phyloP scores from a whole-genome alignment of 2,329 filamentous ascomycete species.

The Phialemoniopsis sp. region DNA sequence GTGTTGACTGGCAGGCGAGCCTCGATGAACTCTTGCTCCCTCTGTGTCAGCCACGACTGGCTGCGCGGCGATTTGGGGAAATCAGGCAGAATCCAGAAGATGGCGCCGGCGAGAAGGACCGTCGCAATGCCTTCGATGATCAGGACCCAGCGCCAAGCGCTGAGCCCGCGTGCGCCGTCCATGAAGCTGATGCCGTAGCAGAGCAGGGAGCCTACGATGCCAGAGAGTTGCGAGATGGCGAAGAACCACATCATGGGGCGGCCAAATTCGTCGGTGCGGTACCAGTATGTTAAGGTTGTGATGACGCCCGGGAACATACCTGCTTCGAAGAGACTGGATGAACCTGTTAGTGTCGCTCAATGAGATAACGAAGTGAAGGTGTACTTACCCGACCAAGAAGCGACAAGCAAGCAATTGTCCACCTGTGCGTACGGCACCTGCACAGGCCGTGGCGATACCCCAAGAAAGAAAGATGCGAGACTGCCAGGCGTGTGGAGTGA shows the following conservation, averaged over 20 bases:
- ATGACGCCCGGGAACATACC: constrained; percentile 35
- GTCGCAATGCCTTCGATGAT: constrained; percentile 37
- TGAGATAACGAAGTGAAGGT: too few relatives aligned
- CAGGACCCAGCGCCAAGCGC: constrained; percentile 30
- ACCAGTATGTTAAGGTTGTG: constrained; percentile 38
- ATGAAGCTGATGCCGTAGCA: constrained; percentile 22
- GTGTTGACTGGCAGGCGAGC: constrained; percentile 8
- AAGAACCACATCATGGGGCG: constrained; percentile 37
- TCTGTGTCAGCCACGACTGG: constrained; percentile 1
- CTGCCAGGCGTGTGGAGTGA: constrained; percentile 5
- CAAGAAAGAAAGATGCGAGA: constrained; percentile 4
- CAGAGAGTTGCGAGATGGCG: constrained; percentile 25
- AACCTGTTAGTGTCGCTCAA: too few relatives aligned
- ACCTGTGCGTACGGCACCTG: constrained; percentile 1
- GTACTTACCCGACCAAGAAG: constrained; percentile 3
- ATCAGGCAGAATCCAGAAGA: constrained; percentile 35
- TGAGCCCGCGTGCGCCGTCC: constrained; percentile 16
- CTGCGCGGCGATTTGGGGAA: constrained; percentile 23
- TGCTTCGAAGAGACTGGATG: constrained; percentile 35
- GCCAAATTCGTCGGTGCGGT: constrained; percentile 36
- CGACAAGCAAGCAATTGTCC: constrained; percentile 2
- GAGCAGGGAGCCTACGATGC: constrained; percentile 26
- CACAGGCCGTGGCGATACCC: constrained; percentile 6
- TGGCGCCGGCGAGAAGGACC: constrained; percentile 28
- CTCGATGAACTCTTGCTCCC: constrained; percentile 8